Evolutionary conservation across 2,329 filamentous ascomycete genomes (phyloP).

Genomic region (Fusarium napiforme): DNA sequence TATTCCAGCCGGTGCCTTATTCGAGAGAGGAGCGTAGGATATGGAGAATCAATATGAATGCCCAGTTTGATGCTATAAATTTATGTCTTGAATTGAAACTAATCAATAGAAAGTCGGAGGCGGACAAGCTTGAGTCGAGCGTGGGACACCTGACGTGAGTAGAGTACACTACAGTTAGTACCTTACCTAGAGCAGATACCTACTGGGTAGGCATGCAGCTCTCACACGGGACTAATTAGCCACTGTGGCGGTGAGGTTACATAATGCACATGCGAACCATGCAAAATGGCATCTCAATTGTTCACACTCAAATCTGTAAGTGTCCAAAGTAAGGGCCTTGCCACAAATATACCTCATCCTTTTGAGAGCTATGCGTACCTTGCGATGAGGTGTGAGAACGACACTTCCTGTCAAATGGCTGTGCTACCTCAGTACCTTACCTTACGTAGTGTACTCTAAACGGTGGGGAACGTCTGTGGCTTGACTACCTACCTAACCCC

Average conservation of each 20-base stretch:
- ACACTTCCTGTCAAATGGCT: conserved; percentile 27
- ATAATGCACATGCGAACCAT: conserved; percentile 39
- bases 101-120: conserved; percentile 36
- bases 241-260: conserved; percentile 48
- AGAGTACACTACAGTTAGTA: background rate
- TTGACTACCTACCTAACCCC: conserved; percentile 8
- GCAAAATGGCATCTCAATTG: background rate
- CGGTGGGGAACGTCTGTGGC: conserved; percentile 36
- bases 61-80: conserved; percentile 19
- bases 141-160: conserved; percentile 43
- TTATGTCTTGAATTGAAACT: conserved; percentile 30
- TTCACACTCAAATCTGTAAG: background rate
- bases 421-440: background rate
- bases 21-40: background rate
- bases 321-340: background rate
- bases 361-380: background rate
- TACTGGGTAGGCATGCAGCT: conserved; percentile 20
- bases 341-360: background rate
- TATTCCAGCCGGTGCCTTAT: conserved; percentile 35
- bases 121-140: conserved; percentile 27
- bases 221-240: conserved; percentile 40
- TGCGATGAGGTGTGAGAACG: background rate
- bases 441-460: conserved; percentile 2
- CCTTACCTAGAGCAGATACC: background rate
- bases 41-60: background rate